phyloP scores from a whole-genome alignment of 1,284 basidiomycete genomes.

The Boletellus sp. region DNA sequence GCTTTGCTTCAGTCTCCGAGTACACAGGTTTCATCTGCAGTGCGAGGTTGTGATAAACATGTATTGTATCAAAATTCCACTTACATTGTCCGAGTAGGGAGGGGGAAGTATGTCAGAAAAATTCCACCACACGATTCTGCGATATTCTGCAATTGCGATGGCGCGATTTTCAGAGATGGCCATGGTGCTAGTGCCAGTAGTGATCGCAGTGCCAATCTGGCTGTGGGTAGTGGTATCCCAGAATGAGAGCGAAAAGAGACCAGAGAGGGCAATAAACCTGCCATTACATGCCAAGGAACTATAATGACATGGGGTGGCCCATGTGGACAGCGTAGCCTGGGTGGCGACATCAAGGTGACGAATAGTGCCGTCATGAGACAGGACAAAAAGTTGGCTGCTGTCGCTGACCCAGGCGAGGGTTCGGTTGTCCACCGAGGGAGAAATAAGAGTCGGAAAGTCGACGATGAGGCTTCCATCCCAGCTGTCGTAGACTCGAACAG shows the following conservation, averaged over 20 bases:
- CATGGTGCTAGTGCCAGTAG: slow-evolving; percentile 5
- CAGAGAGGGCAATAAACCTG: slow-evolving; percentile 1
- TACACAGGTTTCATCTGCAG: neutral
- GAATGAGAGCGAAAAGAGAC: neutral
- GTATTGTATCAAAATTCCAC: neutral
- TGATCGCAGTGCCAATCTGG: neutral
- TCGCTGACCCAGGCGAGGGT: neutral
- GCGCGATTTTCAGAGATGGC: slow-evolving; percentile 2
- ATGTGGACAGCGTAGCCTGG: neutral
- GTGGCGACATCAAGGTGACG: neutral
- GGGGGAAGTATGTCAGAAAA: neutral
- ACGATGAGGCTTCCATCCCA: neutral
- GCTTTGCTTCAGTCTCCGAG: neutral
- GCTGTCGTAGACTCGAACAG: neutral
- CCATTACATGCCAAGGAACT: slow-evolving; percentile 4
- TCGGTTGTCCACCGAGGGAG: neutral
- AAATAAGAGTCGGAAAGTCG: neutral
- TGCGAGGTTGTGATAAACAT: neutral
- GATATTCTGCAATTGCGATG: neutral
- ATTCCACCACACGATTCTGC: neutral
- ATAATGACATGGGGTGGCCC: neutral
- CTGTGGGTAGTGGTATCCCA: neutral
- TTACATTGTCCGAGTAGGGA: neutral
- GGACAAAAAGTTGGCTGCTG: neutral
- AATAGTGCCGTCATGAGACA: neutral